Base-by-base conservation (phyloP, 345 rosid species). In the Citropsis articulata region DNA sequence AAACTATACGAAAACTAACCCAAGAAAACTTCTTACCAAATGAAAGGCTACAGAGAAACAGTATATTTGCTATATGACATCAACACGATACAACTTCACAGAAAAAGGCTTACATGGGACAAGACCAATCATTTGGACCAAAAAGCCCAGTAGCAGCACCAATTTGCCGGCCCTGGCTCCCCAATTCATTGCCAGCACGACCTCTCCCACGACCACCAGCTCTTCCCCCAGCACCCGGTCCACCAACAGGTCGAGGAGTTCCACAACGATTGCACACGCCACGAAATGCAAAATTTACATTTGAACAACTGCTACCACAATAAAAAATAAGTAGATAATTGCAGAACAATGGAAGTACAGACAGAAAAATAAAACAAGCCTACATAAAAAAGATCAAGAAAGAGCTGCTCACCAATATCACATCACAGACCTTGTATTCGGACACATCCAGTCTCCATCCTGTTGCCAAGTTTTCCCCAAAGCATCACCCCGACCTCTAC, bases 371-470 rank as follows among this genome's bases (percentile, higher is more conserved):
- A 67, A n/a, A 31, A 45, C 42, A 72, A 53, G 35, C 35, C 35
- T 71, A 75, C 50, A 45, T 13, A 81, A 59, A 86, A 81, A 86
- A 84, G 93, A 88, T 88, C 88, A 90, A 89, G 97, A 89, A 85
- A 84, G 89, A 87, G 98, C 91, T 82, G 98, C 99, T 96, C 98
- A 94, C 99, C 98, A 81, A 93, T 90, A 70, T 97, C 94, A 94
- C 88, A 96, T 88, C 98, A 96, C 98, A 94, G 98, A 94, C 99
- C 99, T 96, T 94, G 98, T 92, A 94, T 96, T 96, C 40, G 98
- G 95, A 88, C 99, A 96, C 83, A 86, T 72, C 99, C 99, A 96
- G 81, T 96, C 98, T 82, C 98, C 99, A 8, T 96, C 99, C 82
- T 94, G 99, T 79, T 90, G 91, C 98, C 98, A 94, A 18, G 90